Conservation (phyloP, 768 basidiomycete genomes). For the Mycena indigotica region DNA sequence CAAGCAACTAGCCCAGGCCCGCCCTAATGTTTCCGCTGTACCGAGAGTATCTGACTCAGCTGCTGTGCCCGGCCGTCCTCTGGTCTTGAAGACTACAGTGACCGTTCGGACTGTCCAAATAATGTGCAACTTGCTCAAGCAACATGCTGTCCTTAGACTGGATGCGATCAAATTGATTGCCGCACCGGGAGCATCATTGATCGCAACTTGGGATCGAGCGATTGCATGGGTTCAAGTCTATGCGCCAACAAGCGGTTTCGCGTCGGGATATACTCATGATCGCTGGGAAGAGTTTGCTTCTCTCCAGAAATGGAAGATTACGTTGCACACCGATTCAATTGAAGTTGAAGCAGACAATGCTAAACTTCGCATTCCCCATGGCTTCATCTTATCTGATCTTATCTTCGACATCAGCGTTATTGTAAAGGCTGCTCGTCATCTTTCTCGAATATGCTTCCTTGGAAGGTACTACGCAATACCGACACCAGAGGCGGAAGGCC, state of each 20-base stretch:
- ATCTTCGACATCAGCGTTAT: conserved; percentile 70
- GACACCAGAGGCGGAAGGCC: conserved; percentile 68
- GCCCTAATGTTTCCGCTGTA: conserved; percentile 10
- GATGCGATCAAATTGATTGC: conserved; percentile 38
- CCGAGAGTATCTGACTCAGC: not conserved
- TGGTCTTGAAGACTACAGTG: conserved; percentile 31
- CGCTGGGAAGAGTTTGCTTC: conserved; percentile 78
- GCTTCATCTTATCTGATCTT: conserved; percentile 75
- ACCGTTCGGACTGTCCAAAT: conserved; percentile 51
- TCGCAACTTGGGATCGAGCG: conserved; percentile 43
- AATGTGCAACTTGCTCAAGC: conserved; percentile 48
- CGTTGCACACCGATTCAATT: conserved; percentile 41
- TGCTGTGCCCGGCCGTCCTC: conserved; percentile 17
- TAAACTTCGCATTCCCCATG: conserved; percentile 77
- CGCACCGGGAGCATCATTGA: conserved; percentile 29
- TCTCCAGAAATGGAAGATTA: conserved; percentile 54
- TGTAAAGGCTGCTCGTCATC: conserved; percentile 73
- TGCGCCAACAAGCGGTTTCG: conserved; percentile 36
- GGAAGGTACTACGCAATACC: conserved; percentile 57
- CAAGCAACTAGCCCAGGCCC: conserved; percentile 36
- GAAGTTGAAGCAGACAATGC: conserved; percentile 61
- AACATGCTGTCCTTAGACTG: conserved; percentile 47
- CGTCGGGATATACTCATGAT: conserved; percentile 33
- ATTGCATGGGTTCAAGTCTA: conserved; percentile 62
- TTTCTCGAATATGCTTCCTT: conserved; percentile 54